Base-by-base conservation (phyloP, 768 basidiomycete species). In the Hortiboletus campestris region DNA sequence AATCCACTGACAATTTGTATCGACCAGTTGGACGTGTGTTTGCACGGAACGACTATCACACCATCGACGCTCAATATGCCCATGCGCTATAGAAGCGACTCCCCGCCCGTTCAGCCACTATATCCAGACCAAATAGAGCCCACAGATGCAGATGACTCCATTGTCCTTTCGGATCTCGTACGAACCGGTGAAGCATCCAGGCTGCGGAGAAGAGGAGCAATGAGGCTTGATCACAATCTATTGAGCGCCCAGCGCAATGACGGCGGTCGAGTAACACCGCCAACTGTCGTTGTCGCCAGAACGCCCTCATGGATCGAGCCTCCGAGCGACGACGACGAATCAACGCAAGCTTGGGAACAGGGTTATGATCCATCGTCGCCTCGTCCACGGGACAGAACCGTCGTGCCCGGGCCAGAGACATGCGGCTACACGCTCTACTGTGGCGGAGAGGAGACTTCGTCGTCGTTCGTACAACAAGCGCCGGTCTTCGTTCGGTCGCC, bases 131-230 rank as follows among this genome's bases (percentile, higher is more conserved):
- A 41, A 20, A 44, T 67, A 25, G 63, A 74, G 22, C 74, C 70
- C 28, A 74, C 75, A 36, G 84, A 87, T 55, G 78, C 75, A 2
- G 88, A 90, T 61, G 84, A 84, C 64, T 78, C 83, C 32, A 85
- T 90, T 53, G 81, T 88, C 19, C 79, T 89, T 43, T 86, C 85
- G 2, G 88, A 89, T 68, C 78, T 90, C 40, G 77, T 89, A 16
- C 84, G 88, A 48, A 84, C 84, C 1, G 88, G 84, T 16, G 88
- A 90, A 64, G 84, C 85, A 0, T 89, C 88, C 4, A 77, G 88
- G 6, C 72, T 89, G 50, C 80, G 88, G n/a, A 75, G 88, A 53
- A 75, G 88, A 59, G 88, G 88, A 12, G 88, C 88, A 49, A 80
- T 89, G 78, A 76, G 84, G 38, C 74, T 87, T 34, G 84, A 85